Evolutionary conservation across 306 rosid species (phyloP), one percentile per base, ranked within the genome.

Genomic region (Lablab purpureus): DNA sequence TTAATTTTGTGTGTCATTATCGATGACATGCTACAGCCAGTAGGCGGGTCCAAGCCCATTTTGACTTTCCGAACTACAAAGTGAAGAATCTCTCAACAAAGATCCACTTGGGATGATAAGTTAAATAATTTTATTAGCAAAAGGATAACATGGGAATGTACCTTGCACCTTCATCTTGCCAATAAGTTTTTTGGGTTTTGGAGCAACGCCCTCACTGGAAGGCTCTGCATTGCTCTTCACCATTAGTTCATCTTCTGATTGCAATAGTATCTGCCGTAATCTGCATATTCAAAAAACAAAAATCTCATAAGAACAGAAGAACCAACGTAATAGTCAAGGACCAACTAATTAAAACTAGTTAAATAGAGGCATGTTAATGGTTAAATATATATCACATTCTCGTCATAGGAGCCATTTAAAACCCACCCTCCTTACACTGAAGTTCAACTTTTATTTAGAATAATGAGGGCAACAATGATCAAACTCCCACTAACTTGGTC

Each of bases 91-190:
- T 25, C 25, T 83, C 62, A 81, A 75, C 30, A 71, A 22, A 52
- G 63, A 65, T 64, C n/a, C 27, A 10, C 65, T 40, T 28, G 40
- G 27, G 73, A 78, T 32, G 73, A 78, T 37, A 67, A 59, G 74
- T 69, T 75, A 43, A 85, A 70, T 18, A 63, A 66, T 52, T 75
- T 49, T 58, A 45, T 74, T 40, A 30, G 67, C 54, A 58, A 77
- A 73, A 78, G 23, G 23, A 25, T 62, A 75, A 40, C 60, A 66
- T 73, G 17, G 41, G 68, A 83, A 75, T 45, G 51, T 89, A 96
- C 99, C 99, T 91, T 96, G 99, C 86, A 96, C 97, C 84, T 89
- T 96, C 94, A 96, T 91, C 90, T 93, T 96, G 82, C 98, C 98
- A 85, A 90, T 83, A 56, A 88, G 87, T 79, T 91, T 96, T 83